phyloP scores from a whole-genome alignment of 2,329 filamentous ascomycete genomes.

The Microdochium bolleyi region DNA sequence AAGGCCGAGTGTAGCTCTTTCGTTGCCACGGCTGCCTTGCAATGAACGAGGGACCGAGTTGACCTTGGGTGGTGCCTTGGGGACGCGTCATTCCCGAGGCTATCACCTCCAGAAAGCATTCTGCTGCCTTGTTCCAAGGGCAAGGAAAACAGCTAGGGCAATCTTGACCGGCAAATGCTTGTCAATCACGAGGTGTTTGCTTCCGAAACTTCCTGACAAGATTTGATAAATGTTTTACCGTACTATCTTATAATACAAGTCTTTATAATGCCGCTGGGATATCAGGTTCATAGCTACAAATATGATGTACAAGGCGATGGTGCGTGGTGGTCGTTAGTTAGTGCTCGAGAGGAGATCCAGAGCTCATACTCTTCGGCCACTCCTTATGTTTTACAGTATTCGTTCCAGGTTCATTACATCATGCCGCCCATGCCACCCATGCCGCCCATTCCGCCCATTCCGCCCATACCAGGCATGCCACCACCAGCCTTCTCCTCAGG shows the following conservation, averaged over 20 bases:
- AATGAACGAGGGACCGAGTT: too few species aligned
- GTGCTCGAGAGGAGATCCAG: conserved; percentile 20
- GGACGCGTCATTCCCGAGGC: too few species aligned
- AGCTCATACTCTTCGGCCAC: neutral
- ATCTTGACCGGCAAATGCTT: too few species aligned
- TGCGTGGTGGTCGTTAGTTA: conserved; percentile 9
- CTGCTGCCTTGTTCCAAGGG: too few species aligned
- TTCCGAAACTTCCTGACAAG: too few species aligned
- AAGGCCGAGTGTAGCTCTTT: too few species aligned
- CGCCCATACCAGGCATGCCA: conserved; percentile 61
- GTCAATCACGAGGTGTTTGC: too few species aligned
- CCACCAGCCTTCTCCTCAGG: conserved; percentile 79
- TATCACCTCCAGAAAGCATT: too few species aligned
- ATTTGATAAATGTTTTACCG: conserved; percentile 2
- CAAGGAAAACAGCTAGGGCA: too few species aligned
- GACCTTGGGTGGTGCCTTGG: too few species aligned
- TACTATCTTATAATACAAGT: conserved; percentile 19
- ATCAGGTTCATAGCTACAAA: conserved; percentile 12
- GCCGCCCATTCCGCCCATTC: conserved; percentile 56
- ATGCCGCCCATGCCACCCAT: conserved; percentile 50
- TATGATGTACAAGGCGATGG: conserved; percentile 12
- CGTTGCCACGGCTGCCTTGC: too few species aligned
- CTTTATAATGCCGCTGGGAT: conserved; percentile 22
- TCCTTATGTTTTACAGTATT: neutral
- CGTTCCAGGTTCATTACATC: conserved; percentile 20